Base-by-base conservation (phyloP, 2,329 filamentous ascomycete species). In the Calonectria naviculata region DNA sequence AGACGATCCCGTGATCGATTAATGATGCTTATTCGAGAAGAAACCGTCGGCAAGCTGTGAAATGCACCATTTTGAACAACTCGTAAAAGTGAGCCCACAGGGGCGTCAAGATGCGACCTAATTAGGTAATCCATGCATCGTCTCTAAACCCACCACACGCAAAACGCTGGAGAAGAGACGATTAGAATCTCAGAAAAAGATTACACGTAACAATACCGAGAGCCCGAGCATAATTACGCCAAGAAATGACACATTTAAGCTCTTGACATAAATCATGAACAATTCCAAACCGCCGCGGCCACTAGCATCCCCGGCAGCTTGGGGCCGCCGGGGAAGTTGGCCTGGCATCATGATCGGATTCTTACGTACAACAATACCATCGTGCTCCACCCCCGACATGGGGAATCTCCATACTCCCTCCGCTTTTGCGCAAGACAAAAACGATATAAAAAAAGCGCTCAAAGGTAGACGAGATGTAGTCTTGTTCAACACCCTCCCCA, bases 331-430 rank as follows among this genome's bases (percentile, higher is more conserved):
- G 34, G 47, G 28, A 49, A 31, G 42, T 26, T 42, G 26, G 26
- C 15, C 42, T 65, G 47, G 36, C 61, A 69, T 71, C 60, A 65
- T 68, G 52, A 58, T 58, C 70, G 67, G 70, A 69, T 65, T 69
- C 62, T 71, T 71, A 71, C 70, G 70, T 71, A 71, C 70, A 71
- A 71, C 44, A 71, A 64, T 41, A 64, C 31, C 46, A 56, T 49
- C 36, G n/a, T 52, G 36, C 46, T 66, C 56, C 61, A 61, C 65
- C 44, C 46, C 42, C 65, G 26, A 29, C 41, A 56, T 65, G 63
- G 63, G 60, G 47, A 49, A 68, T 60, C 58, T 62, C 69, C 61
- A 54, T 60, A 42, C 61, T 62, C 56, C 44, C 65, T 24, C 58
- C 49, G 65, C 65, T 68, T 68, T 31, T 21, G 65, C 19, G 34